Evolutionary conservation across 75 land plant species (phyloP), one percentile per base, ranked within the genome.

Genomic region (Selaginella tamariscina): DNA sequence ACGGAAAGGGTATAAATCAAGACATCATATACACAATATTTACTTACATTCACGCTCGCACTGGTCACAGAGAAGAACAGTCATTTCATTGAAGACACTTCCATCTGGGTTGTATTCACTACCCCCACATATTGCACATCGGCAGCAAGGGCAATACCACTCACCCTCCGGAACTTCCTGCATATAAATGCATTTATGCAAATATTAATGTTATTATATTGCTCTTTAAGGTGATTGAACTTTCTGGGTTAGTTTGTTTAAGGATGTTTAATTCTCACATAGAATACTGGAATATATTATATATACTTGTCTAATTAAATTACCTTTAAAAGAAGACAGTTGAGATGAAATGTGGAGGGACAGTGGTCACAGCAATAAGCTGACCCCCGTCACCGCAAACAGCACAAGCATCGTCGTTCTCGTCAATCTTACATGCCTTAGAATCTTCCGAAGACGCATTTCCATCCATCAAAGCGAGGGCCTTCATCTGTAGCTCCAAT

Each of bases 61-160:
- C 68, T 94, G 99, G 9, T 74, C 80, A 67, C 99, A 94, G 66
- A 76, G 76, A 2, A 85, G 70, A 1, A 67, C 72, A 49, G 55
- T 28, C 22, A 32, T 56, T 23, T 72, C 60, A 54, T 67, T 71
- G 67, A 72, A 76, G 30, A 26, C 31, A 11, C 68, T 75, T 65
- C 74, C 23, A 60, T 71, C 70, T 54, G 55, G 64, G 44, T 77
- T 70, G 57, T 74, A 68, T 33, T 71, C 60, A 22, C 71, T 70
- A 31, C 77, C 81, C 33, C 88, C 91, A 78, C 99, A 94, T 55
- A 80, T 83, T 39, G 75, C 68, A 75, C 99, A 94, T 23, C 76
- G 75, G 69, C 99, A 94, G 55, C 78, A 76, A n/a, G 81, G 77
- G 73, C 99, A 94, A 56, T 80, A 94, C 99, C 99, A 94, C 28